These are phyloP conservation scores for Leccinum boreale DNA, from an alignment of 768 basidiomycete genomes.

Conservation along the genomic window DNA sequence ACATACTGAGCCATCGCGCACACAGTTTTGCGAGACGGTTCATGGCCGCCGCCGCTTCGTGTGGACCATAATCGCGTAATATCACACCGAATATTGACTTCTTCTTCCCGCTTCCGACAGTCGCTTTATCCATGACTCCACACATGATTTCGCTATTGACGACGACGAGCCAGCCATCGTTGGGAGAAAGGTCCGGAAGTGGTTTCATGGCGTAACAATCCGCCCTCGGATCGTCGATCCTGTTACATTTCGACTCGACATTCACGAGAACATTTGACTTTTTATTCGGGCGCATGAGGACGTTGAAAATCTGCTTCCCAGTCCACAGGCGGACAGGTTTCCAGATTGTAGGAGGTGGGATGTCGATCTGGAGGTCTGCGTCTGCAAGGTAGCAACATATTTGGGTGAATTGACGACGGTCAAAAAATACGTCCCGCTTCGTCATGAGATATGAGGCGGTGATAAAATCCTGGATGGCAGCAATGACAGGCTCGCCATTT, in stretches of 20 bases:
- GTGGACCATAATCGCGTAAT: conserved; percentile 91
- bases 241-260: conserved; percentile 94
- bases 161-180: conserved; percentile 97
- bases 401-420: conserved; percentile 92
- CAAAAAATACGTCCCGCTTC: conserved; percentile 87
- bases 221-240: conserved; percentile 71
- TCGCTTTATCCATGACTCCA: conserved; percentile 98
- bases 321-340: conserved; percentile 96
- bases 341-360: conserved; percentile 92
- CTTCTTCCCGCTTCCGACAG: conserved; percentile 97
- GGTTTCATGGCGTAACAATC: conserved; percentile 63
- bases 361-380: conserved; percentile 87
- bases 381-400: conserved; percentile 94
- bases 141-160: conserved; percentile 99
- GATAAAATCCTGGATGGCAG: conserved; percentile 99
- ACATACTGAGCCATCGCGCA: conserved; percentile 85
- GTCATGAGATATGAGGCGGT: conserved; percentile 97
- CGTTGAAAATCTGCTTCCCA: conserved; percentile 97
- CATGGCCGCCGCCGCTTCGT: conserved; percentile 95
- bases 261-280: conserved; percentile 82
- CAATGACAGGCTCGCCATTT: conserved; percentile 98
- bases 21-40: conserved; percentile 93
- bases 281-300: conserved; percentile 93
- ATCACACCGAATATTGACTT: conserved; percentile 99
- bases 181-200: conserved; percentile 85